Base-by-base conservation (phyloP, 2,329 filamentous ascomycete species). In the Chaetomium sp. region DNA sequence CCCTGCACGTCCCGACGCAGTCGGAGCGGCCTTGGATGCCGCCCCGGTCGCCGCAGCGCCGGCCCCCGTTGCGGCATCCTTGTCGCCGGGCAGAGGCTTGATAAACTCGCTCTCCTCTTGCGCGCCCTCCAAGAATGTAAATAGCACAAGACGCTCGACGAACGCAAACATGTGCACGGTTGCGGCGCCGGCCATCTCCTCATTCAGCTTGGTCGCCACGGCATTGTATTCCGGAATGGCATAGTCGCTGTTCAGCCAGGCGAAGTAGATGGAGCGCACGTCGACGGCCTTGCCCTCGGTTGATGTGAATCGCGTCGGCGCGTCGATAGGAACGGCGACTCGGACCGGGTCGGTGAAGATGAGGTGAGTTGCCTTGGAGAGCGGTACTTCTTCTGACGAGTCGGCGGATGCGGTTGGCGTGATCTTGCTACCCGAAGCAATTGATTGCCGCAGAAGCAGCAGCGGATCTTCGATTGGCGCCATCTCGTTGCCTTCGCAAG, bases 51-150 rank as follows among this genome's bases (percentile, higher is more conserved):
- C 77, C 1, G 78, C 73, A n/a, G 78, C 78, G 33, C 62, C 62
- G 6, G 77, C 77, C 1, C 78, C 73, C 16, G 78, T 77, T 21
- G 57, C 62, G 23, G 59, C 66, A 27, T 84, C 83, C 68, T 84
- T 80, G 65, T 89, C 90, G 25, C 88, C 88, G 29, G 90, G 90
- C 58, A 96, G 77, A 9, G 92, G 89, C 77, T 91, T 93, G 79
- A 99, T 97, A 75, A 93, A 95, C 76, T 98, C 94, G 77, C 90
- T 94, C 74, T 96, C 92, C 74, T 93, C 91, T 58, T 90, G 91
- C 57, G 92, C 92, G 47, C 94, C 93, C 74, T 94, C 92, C 61
- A 99, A 82, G 92, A 93, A 99, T 21, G 92, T 93, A 71, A 96
- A 92, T 68, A 99, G 82, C 76, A 98, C 94, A 61, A 97, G 80